Conservation (phyloP, 768 basidiomycete genomes). For the Panus rudis region DNA sequence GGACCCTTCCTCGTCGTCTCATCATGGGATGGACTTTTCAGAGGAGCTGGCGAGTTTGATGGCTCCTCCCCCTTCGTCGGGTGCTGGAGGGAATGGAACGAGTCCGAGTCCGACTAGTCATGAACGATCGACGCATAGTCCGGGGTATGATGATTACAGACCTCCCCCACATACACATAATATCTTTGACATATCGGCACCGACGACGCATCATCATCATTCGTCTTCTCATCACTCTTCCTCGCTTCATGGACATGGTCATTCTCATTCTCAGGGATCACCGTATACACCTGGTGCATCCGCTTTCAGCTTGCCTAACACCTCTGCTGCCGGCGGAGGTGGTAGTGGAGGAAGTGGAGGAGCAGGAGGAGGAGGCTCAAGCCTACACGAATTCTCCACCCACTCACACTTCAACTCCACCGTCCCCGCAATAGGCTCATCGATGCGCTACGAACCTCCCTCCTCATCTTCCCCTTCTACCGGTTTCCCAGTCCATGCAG, state of each 20-base stretch:
- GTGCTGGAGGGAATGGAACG: slow-evolving; percentile 2
- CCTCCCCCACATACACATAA: slow-evolving; percentile 38
- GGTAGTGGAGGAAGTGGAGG: slow-evolving; percentile 1
- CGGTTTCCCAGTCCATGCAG: slow-evolving; percentile 16
- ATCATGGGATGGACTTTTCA: slow-evolving; percentile 42
- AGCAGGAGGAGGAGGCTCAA: no score
- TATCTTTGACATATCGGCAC: slow-evolving; percentile 58
- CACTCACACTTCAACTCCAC: slow-evolving; percentile 29
- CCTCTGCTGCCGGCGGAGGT: slow-evolving; percentile 16
- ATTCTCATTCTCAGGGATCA: slow-evolving; percentile 4
- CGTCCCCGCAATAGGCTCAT: slow-evolving; percentile 27
- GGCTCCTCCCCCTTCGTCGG: slow-evolving; percentile 23
- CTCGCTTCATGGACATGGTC: slow-evolving; percentile 3
- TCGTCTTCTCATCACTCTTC: slow-evolving; percentile 13
- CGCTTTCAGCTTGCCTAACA: slow-evolving; percentile 1
- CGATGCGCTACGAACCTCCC: slow-evolving; percentile 29
- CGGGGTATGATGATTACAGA: slow-evolving; percentile 26
- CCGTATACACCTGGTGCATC: slow-evolving; percentile 5
- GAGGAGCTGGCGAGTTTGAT: slow-evolving; percentile 66
- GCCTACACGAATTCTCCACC: slow-evolving; percentile 24
- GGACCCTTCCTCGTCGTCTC: slow-evolving; percentile 11
- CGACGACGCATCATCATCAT: slow-evolving; percentile 28
- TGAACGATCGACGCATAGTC: slow-evolving; percentile 37
- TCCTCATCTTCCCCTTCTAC: slow-evolving; percentile 16
- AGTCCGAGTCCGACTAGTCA: slow-evolving; percentile 28